phyloP scores from a whole-genome alignment of 2,329 filamentous ascomycete genomes.

The Cercospora sp. region DNA sequence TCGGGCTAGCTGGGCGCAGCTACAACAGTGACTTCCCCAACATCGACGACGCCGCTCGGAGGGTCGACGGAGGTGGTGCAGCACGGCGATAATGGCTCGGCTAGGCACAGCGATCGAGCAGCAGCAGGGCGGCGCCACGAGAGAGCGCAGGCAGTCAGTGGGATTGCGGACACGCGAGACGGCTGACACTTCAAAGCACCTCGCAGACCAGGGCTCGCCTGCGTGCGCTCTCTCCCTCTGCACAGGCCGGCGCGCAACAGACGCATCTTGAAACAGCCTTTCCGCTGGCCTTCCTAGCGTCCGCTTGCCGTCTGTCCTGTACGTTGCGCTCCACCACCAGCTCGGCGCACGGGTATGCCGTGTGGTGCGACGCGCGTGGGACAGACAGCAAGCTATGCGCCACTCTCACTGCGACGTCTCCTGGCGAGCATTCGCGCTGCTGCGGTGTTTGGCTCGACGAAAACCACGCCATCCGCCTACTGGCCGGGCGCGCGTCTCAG shows the following conservation, averaged over 20 bases:
- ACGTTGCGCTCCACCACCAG: not conserved
- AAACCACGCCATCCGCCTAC: not conserved
- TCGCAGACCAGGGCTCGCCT: not conserved
- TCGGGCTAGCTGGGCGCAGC: not conserved
- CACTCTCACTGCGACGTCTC: not conserved
- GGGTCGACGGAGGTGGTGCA: not conserved
- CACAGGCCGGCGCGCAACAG: not conserved
- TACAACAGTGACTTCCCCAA: not conserved
- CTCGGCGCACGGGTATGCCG: not conserved
- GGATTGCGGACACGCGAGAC: not conserved
- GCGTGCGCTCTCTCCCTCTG: not conserved
- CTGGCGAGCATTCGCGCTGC: not conserved
- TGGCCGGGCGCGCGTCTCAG: not conserved
- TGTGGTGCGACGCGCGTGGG: slow-evolving; percentile 3
- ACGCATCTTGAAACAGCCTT: not conserved
- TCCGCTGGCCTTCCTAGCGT: not conserved
- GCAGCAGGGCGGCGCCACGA: not conserved
- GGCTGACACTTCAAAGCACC: not conserved
- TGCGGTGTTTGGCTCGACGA: not conserved
- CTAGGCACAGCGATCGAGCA: not conserved
- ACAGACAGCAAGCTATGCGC: not conserved
- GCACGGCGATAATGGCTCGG: not conserved
- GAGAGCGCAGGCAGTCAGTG: not conserved
- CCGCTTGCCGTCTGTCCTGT: not conserved
- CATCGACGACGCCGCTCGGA: not conserved